phyloP scores from a whole-genome alignment of 2,329 filamentous ascomycete species.

The Acarospora socialis region DNA sequence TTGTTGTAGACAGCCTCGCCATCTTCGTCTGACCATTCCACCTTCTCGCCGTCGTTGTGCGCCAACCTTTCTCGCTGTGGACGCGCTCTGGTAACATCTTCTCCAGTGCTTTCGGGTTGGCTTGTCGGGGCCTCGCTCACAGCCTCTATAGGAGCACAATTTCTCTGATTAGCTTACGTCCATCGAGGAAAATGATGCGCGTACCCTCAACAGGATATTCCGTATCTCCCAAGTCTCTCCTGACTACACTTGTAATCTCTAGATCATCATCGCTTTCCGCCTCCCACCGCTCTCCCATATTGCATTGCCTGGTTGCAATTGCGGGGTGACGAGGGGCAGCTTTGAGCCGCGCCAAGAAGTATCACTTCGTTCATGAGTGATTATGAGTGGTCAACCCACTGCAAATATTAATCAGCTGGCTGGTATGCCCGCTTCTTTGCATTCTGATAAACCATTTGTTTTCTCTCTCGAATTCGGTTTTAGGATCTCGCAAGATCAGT shows the following conservation, averaged over 20 bases:
- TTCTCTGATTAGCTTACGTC: neutral
- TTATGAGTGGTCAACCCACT: too few species aligned
- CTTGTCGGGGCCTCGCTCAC: neutral
- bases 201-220: conserved; percentile 3
- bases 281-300: too few species aligned
- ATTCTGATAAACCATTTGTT: too few species aligned
- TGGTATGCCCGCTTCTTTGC: too few species aligned
- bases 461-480: too few species aligned
- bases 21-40: conserved; percentile 31
- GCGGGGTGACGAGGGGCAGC: too few species aligned
- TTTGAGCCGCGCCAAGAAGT: too few species aligned
- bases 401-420: too few species aligned
- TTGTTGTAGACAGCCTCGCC: conserved; percentile 46
- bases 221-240: conserved; percentile 16
- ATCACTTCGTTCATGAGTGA: too few species aligned
- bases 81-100: conserved; percentile 8
- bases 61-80: conserved; percentile 2
- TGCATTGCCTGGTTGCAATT: too few species aligned
- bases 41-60: conserved; percentile 5
- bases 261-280: conserved; percentile 32
- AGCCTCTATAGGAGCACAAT: neutral
- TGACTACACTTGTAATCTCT: conserved; percentile 25
- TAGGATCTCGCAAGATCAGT: too few species aligned
- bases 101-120: conserved; percentile 1
- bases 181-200: neutral